Evolutionary conservation across 192 early-diverging fungal genomes (phyloP), one percentile per base, ranked within the genome.

Genomic region (Cladochytrium replicatum): DNA sequence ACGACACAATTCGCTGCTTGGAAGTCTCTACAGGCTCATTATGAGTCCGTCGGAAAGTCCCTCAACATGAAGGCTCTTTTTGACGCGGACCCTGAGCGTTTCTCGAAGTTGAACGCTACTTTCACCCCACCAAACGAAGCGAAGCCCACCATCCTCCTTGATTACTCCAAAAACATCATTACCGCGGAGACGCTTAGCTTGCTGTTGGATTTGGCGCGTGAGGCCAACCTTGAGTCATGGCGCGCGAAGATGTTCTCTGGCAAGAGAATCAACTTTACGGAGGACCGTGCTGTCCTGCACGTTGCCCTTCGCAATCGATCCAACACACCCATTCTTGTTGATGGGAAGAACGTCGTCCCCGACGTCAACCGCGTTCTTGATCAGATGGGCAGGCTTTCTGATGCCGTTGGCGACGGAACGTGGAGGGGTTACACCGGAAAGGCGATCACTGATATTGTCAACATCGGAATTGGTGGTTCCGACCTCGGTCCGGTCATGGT

Each of bases 401-500:
- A 91, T 41, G 66, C 63, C 6, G 81, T 98, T 51, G 87, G 93
- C 40, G 84, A 83, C 21, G 95, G 95, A 15, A 60, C 68, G 31
- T 98, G 95, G 95, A 91, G 78, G 62, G 95, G 94, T 23, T 98
- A 95, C 62, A 92, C 92, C 26, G 95, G 95, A 48, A 73, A 95
- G 66, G 55, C 71, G 32, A 96, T 97, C 61, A 89, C 87, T 29
- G 92, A 96, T 60, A 62, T 97, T 39, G 87, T 97, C 64, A 97
- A 97, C 77, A 93, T 97, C 72, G 94, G 94, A 51, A 97, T 97
- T 58, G 94, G 93, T 64, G 94, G 94, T 59, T 95, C 91, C 2
- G 93, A 97, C 66, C 74, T 97, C 29, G 93, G 93, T 25, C 93
- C 93, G 19, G 89, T 93, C 46, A 98, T 98, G 93, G 94, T 92